Conservation (phyloP, 768 basidiomycete species). For the Tulasnella sp. region DNA sequence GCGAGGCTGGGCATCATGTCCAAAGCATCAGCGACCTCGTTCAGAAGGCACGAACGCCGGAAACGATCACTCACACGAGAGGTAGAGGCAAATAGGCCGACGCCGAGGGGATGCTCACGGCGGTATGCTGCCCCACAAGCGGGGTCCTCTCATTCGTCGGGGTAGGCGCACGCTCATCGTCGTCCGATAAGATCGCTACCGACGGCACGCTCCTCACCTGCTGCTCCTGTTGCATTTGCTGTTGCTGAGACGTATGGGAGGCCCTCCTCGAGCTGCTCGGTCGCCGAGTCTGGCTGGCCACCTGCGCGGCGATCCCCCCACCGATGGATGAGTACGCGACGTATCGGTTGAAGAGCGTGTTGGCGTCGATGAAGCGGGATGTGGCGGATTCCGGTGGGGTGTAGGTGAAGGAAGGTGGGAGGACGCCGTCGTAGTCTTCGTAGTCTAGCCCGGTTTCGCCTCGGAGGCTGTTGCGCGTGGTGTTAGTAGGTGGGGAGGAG, state of each 20-base stretch:
- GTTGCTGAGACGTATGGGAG: not conserved
- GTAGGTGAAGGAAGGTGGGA: conserved; percentile 48
- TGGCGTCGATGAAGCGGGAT: not conserved
- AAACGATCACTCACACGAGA: conserved; percentile 41
- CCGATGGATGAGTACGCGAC: not conserved
- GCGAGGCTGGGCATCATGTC: conserved; percentile 62
- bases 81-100: conserved; percentile 64
- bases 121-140: conserved; percentile 29
- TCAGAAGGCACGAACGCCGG: too few species aligned
- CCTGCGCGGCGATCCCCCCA: not conserved
- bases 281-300: not conserved
- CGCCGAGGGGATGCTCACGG: conserved; percentile 35
- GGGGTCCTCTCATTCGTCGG: not conserved
- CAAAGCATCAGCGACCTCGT: too few species aligned
- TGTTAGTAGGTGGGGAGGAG: not conserved
- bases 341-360: conserved; percentile 1
- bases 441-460: conserved; percentile 51
- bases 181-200: not conserved
- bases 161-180: not conserved
- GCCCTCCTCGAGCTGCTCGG: not conserved
- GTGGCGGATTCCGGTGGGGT: conserved; percentile 15
- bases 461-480: conserved; percentile 19
- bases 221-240: not conserved
- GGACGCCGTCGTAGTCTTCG: conserved; percentile 51
- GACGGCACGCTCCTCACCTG: not conserved